These are phyloP conservation scores for Leishmania tropica DNA, from an alignment of 208 protist genomes.

Conservation along the genomic window DNA sequence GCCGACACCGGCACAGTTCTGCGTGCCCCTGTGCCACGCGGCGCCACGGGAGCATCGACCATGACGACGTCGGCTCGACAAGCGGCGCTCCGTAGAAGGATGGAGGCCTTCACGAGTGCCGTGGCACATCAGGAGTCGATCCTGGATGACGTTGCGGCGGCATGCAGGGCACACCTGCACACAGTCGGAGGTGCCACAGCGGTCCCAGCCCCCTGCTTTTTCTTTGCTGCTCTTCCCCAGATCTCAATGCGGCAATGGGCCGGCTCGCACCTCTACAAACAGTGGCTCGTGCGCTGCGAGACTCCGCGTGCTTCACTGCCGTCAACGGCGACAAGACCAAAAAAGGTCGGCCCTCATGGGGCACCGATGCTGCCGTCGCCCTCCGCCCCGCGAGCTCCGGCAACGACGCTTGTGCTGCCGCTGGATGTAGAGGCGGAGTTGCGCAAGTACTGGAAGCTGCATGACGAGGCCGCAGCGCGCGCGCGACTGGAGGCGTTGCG, in stretches of 20 bases:
- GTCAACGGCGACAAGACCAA: not conserved
- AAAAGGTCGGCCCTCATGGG: not conserved
- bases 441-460: slow-evolving; percentile 42
- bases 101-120: slow-evolving; percentile 11
- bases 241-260: slow-evolving; percentile 18
- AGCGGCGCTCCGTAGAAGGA: not conserved
- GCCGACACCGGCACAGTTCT: not conserved
- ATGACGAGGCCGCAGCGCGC: slow-evolving; percentile 43
- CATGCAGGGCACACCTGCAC: not conserved
- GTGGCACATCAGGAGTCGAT: slow-evolving; percentile 17
- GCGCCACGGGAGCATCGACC: not conserved
- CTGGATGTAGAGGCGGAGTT: slow-evolving; percentile 36
- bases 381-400: not conserved
- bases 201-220: not conserved
- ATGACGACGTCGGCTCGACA: slow-evolving; percentile 6
- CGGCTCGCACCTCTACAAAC: slow-evolving; percentile 20
- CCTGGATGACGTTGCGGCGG: not conserved
- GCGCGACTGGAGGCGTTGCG: slow-evolving; percentile 46
- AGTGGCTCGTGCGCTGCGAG: slow-evolving; percentile 16
- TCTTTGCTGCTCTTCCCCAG: slow-evolving; percentile 3
- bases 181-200: not conserved
- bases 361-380: not conserved
- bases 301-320: not conserved
- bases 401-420: slow-evolving; percentile 22
- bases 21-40: no score